Base-by-base conservation (phyloP, 2,329 filamentous ascomycete genomes). In the Penicillium sp. region DNA sequence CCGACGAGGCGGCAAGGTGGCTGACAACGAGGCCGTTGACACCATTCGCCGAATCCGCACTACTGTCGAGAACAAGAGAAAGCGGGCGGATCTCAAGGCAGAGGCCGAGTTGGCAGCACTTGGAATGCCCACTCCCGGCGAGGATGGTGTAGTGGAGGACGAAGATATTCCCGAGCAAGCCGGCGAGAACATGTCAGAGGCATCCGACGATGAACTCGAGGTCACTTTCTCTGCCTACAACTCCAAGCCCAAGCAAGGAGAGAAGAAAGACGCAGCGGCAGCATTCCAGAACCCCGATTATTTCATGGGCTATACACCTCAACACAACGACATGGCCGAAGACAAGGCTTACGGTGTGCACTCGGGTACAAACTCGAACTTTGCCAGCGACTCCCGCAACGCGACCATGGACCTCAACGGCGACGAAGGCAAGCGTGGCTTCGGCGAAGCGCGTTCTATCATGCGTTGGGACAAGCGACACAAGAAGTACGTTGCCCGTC, bases 381-480 rank as follows among this genome's bases (percentile, higher is more conserved):
- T 99, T 77, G 84, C 96, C 47, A 87, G 92, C 69, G 91, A 90
- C 7, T 93, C 96, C n/a, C 86, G 91, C 66, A 86, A 86, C 64
- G 91, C 87, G 2, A 89, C 91, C 39, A 96, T 99, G 91, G 94
- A 97, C 74, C 86, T 99, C 13, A 88, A 85, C 59, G 92, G 92
- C 71, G 94, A 99, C 76, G 94, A 97, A 66, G 85, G 84, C 12
- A 85, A 66, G 12, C 90, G 90, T 71, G 83, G 85, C 1, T 96
- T 97, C 73, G 92, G 86, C 61, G 86, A 90, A 67, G 86, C 91
- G 3, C 84, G 87, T 47, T 89, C 87, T 65, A 81, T 85, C 47
- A 88, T 96, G 87, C 89, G 94, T 65, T 99, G 94, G 94, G 94
- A 99, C 79, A 93, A 96, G 80, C 96, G 96, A 76, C 86, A 87